These are phyloP conservation scores for Vitis hybrid DNA, from an alignment of 177 flowering plant genomes.

Conservation along the genomic window DNA sequence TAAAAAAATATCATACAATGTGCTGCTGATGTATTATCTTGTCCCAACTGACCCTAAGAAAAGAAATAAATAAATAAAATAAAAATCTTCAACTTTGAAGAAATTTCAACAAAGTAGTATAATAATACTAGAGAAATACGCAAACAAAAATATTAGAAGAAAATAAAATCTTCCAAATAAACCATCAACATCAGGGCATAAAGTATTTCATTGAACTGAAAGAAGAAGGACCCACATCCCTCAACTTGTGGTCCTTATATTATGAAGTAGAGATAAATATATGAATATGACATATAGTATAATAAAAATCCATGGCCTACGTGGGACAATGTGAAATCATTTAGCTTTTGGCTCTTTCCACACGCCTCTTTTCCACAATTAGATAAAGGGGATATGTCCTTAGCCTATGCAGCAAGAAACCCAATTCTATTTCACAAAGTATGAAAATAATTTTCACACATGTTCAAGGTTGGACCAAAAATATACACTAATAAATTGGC, in stretches of 20 bases:
- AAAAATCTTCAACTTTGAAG: too few relatives aligned
- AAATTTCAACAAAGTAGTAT: too few relatives aligned
- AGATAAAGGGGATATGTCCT: neutral
- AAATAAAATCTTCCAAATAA: neutral
- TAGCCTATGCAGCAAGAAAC: slow-evolving; percentile 9
- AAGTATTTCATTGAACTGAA: neutral
- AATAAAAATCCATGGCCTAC: too few relatives aligned
- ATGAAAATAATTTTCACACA: neutral
- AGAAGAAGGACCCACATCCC: neutral
- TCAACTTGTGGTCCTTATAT: neutral
- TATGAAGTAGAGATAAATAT: neutral
- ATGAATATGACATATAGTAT: neutral
- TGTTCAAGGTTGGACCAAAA: neutral
- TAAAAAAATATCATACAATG: too few relatives aligned
- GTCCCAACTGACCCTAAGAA: too few relatives aligned
- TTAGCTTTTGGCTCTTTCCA: neutral
- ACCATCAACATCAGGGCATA: neutral
- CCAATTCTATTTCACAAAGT: neutral
- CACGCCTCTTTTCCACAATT: neutral
- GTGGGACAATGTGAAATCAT: neutral
- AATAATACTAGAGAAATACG: too few relatives aligned
- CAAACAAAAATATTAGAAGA: neutral
- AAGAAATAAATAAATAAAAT: too few relatives aligned
- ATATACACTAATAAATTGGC: too few relatives aligned
- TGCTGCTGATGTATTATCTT: too few relatives aligned